Conservation (phyloP, 495 filamentous ascomycete genomes). For the Lineolata rhizophorae region DNA sequence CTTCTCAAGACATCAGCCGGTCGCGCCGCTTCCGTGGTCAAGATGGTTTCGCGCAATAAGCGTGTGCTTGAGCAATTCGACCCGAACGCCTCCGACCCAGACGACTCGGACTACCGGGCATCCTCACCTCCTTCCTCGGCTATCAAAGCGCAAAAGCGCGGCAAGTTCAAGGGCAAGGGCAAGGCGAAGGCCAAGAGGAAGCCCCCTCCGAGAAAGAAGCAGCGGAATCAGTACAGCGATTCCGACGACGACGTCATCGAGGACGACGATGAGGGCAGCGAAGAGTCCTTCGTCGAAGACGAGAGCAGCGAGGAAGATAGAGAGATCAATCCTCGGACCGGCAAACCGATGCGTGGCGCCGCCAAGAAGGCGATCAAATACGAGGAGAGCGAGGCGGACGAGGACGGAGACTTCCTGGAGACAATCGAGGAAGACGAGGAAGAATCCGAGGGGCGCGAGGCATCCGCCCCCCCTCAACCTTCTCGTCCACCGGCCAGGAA, state of each 20-base stretch:
- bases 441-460: not conserved
- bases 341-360: not conserved
- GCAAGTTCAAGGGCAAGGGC: constrained; percentile 5
- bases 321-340: not conserved
- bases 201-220: not conserved
- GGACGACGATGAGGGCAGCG: not conserved
- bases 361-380: not conserved
- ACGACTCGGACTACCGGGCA: constrained; percentile 57
- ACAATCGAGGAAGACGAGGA: not conserved
- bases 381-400: not conserved
- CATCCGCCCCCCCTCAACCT: not conserved
- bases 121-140: constrained; percentile 7
- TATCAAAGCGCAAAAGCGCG: constrained; percentile 2
- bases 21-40: too few relatives aligned
- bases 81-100: constrained; percentile 63
- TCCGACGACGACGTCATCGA: not conserved
- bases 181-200: constrained; percentile 7
- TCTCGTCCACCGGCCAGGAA: not conserved
- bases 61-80: too few relatives aligned
- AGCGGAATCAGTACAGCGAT: not conserved
- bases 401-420: constrained; percentile 19
- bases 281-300: not conserved
- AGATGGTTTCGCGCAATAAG: too few relatives aligned
- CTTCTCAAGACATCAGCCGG: too few relatives aligned
- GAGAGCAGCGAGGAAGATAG: not conserved